Evolutionary conservation across 352 stramenopile species (phyloP).

Genomic region (Phytophthora macrochlamydospora): DNA sequence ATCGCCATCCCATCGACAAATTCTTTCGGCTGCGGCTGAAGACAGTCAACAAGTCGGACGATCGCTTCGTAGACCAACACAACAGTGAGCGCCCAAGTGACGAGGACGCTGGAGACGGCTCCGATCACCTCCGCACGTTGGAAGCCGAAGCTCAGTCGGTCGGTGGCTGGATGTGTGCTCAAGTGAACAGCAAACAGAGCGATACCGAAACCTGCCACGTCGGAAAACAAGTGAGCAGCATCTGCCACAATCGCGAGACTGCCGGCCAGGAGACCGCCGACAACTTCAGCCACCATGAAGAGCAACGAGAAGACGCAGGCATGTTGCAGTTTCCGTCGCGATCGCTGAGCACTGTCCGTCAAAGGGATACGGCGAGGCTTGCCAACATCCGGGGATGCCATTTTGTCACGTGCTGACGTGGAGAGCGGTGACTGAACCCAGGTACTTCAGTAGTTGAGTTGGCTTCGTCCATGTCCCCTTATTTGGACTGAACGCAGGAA

Average conservation of each 20-base stretch:
- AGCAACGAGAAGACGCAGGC: constrained; percentile 69
- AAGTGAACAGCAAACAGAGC: constrained; percentile 66
- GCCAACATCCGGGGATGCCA: too few relatives aligned
- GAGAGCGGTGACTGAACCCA: too few relatives aligned
- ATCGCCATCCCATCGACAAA: constrained; percentile 95
- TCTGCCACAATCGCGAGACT: constrained; percentile 94
- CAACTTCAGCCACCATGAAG: constrained; percentile 95
- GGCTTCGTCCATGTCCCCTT: too few relatives aligned
- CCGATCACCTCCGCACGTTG: constrained; percentile 93
- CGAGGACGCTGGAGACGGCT: constrained; percentile 91
- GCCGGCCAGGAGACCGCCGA: constrained; percentile 90
- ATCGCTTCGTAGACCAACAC: constrained; percentile 93
- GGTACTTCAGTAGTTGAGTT: too few relatives aligned
- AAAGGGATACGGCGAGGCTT: constrained; percentile 42
- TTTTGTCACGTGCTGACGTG: too few relatives aligned
- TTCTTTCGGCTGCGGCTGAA: constrained; percentile 68
- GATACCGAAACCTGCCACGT: constrained; percentile 67
- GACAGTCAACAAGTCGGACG: constrained; percentile 69
- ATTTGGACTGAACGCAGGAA: too few relatives aligned
- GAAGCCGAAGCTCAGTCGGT: constrained; percentile 90
- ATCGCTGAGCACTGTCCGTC: constrained; percentile 37
- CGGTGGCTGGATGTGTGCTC: constrained; percentile 54
- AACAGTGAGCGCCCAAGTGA: constrained; percentile 93
- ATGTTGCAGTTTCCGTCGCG: constrained; percentile 52
- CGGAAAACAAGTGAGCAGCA: constrained; percentile 62